phyloP scores from a whole-genome alignment of 2,329 filamentous ascomycete genomes.

The Diaporthe australafricana region DNA sequence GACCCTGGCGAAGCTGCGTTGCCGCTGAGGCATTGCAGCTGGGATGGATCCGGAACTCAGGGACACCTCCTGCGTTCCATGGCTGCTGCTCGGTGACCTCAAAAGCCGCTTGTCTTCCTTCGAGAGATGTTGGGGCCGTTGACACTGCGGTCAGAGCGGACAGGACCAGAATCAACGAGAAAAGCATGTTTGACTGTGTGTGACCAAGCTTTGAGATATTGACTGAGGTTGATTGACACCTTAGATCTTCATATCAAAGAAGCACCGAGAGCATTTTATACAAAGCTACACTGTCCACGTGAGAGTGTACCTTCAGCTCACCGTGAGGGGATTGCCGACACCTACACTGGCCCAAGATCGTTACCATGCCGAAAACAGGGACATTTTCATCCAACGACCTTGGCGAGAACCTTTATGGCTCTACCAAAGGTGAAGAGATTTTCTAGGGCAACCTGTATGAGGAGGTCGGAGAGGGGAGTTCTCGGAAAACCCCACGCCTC shows the following conservation, averaged over 20 bases:
- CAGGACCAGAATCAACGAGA: background rate
- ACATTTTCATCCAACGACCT: background rate
- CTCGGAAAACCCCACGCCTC: background rate
- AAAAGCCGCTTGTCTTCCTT: conserved; percentile 16
- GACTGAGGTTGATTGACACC: background rate
- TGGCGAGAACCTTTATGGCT: conserved; percentile 20
- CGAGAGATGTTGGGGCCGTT: background rate
- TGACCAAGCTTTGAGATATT: background rate
- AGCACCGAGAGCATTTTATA: conserved; percentile 11
- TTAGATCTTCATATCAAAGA: background rate
- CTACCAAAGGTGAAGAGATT: background rate
- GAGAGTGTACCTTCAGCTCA: background rate
- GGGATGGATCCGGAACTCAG: conserved; percentile 65
- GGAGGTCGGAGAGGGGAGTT: conserved; percentile 15
- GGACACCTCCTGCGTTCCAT: conserved; percentile 15
- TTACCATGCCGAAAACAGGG: conserved; percentile 10
- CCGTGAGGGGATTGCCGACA: background rate
- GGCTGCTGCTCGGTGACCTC: conserved; percentile 23
- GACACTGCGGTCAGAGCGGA: conserved; percentile 6
- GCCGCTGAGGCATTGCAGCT: conserved; percentile 75
- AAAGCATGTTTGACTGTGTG: background rate
- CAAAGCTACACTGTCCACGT: background rate
- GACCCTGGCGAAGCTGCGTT: conserved; percentile 64
- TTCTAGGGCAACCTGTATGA: background rate
- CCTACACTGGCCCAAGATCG: conserved; percentile 2